A percentile compares a stretch with the other conserved stretches of the same genome.
Conservation (phyloP, 305 asterid genomes). For the Fraxinus sp. region DNA sequence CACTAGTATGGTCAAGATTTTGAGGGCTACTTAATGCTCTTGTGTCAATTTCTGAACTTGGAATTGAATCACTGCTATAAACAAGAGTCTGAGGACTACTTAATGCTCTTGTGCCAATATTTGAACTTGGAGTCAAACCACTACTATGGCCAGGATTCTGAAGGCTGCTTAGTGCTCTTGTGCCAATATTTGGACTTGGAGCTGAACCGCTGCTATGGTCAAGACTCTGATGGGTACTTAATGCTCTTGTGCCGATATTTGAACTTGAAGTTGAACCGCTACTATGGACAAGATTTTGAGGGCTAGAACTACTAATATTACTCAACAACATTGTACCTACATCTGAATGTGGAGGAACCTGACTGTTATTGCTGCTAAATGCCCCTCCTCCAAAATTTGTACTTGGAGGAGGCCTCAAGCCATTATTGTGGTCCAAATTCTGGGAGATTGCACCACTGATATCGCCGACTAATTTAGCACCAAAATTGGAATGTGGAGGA, state of each 20-base stretch:
- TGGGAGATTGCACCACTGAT: constrained; percentile 34
- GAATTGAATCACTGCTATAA: neutral
- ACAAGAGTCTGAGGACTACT: constrained; percentile 10
- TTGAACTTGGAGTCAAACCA: neutral
- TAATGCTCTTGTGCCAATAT: constrained; percentile 10
- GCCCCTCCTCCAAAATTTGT: constrained; percentile 34
- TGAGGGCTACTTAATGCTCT: constrained; percentile 10
- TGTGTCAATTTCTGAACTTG: constrained; percentile 14
- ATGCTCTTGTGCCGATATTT: constrained; percentile 13
- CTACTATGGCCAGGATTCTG: neutral
- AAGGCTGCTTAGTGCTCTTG: constrained; percentile 1
- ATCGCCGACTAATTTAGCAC: constrained; percentile 29
- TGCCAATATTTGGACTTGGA: constrained; percentile 18
- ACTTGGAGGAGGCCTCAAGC: constrained; percentile 31
- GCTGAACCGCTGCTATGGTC: constrained; percentile 13
- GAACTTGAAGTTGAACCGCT: constrained; percentile 18
- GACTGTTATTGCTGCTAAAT: constrained; percentile 32
- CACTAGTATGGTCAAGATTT: neutral
- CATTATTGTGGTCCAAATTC: constrained; percentile 30
- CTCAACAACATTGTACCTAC: constrained; percentile 27
- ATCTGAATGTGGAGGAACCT: constrained; percentile 30
- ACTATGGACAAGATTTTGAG: constrained; percentile 27
- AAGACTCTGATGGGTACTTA: neutral
- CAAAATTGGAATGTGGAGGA: constrained; percentile 33
- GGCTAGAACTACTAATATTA: constrained; percentile 32